Evolutionary conservation across 2,329 filamentous ascomycete genomes (phyloP).

Genomic region (Penicillium occitanis): DNA sequence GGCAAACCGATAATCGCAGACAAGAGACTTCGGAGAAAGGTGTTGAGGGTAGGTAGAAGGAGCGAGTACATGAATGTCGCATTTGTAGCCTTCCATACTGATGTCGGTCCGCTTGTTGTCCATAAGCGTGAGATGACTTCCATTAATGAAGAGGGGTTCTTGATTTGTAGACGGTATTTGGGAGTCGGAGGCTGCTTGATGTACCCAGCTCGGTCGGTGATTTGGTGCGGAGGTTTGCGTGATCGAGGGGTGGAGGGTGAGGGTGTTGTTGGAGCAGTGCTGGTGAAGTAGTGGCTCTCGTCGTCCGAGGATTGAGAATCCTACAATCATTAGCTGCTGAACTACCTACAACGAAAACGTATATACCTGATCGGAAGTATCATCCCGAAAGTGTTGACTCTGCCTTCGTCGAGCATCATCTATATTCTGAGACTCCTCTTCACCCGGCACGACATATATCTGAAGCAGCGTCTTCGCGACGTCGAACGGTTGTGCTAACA

Average conservation of each 20-base stretch:
- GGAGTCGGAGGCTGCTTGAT: slow-evolving; percentile 43
- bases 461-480: slow-evolving; percentile 93
- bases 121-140: slow-evolving; percentile 86
- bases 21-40: slow-evolving; percentile 87
- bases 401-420: slow-evolving; percentile 32
- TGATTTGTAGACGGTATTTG: slow-evolving; percentile 67
- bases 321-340: slow-evolving; percentile 24
- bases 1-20: slow-evolving; percentile 87
- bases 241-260: slow-evolving; percentile 44
- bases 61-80: slow-evolving; percentile 89
- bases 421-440: slow-evolving; percentile 33
- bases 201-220: slow-evolving; percentile 49
- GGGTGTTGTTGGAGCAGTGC: slow-evolving; percentile 49
- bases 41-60: slow-evolving; percentile 81
- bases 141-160: slow-evolving; percentile 74
- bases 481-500: slow-evolving; percentile 94
- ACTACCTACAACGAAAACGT: slow-evolving; percentile 4
- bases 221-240: slow-evolving; percentile 40
- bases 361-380: slow-evolving; percentile 38
- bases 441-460: slow-evolving; percentile 57
- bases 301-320: slow-evolving; percentile 61
- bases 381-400: slow-evolving; percentile 28
- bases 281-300: slow-evolving; percentile 82
- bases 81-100: slow-evolving; percentile 92
- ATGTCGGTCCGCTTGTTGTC: slow-evolving; percentile 84